Evolutionary conservation across 805 yeast genomes (phyloP), one percentile per base, ranked within the genome.

Genomic region (Metschnikowia gelsemii): DNA sequence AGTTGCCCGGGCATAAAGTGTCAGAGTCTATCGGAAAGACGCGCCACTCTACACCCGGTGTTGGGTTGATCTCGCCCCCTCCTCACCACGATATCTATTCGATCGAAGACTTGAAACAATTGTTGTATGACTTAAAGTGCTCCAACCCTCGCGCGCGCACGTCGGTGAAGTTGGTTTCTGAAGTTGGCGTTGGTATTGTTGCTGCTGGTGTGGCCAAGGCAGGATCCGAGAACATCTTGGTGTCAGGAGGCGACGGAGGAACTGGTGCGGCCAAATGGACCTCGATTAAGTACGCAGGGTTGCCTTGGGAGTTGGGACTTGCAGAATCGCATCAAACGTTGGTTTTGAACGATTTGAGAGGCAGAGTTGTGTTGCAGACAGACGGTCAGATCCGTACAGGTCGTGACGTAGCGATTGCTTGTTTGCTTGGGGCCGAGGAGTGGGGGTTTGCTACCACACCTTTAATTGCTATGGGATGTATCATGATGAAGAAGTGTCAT

Each of bases 201-300:
- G 98, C 98, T 20, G 88, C 97, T 32, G 99, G 99, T 78, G 99
- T 91, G 21, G 98, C 98, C 46, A 91, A 91, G 71, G 99, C 99
- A 14, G 95, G 93, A 62, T 96, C 98, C 11, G 98, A 93, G 62
- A 96, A 91, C 62, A 85, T 91, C 58, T 76, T 91, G 61, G 87
- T 91, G 51, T 87, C 96, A 46, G 98, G 98, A 58, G 97, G 95
- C 61, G 98, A 91, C 67, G 99, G 99, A 79, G 99, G 99, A 73
- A 91, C 99, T 44, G 99, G 99, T 82, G 99, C 99, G 45, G 91
- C 96, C 46, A 80, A 95, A 65, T 87, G 95, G 88, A 90, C 97
- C 16, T 93, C 96, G 63, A 89, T 91, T 63, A 90, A 90, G 64
- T 83, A 90, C 62, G 96, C 99, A 44, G 98, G 99, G 68, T 76